Conservation (phyloP, 2,329 filamentous ascomycete genomes). For the Cladosporium sp. region DNA sequence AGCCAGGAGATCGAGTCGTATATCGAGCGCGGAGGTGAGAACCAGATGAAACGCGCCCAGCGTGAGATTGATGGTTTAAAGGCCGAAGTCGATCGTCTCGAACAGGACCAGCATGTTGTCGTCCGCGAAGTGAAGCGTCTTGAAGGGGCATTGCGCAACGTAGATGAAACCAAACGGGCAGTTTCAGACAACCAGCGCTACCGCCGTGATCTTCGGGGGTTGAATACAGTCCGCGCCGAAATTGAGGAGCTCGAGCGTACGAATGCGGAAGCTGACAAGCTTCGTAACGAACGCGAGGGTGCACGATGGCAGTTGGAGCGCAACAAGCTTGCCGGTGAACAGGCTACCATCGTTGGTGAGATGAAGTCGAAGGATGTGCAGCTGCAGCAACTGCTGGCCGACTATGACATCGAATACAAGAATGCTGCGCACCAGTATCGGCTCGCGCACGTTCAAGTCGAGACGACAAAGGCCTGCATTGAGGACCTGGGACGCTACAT, state of each 20-base stretch:
- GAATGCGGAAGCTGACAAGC: constrained; percentile 76
- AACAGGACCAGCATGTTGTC: constrained; percentile 61
- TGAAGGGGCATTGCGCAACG: constrained; percentile 69
- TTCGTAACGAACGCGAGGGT: constrained; percentile 65
- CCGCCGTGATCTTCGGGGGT: constrained; percentile 63
- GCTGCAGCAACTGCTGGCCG: constrained; percentile 61
- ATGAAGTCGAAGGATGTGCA: constrained; percentile 83
- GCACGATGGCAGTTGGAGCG: constrained; percentile 59
- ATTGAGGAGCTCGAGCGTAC: constrained; percentile 70
- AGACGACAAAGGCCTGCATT: constrained; percentile 85
- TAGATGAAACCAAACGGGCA: constrained; percentile 75
- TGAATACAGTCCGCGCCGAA: constrained; percentile 61
- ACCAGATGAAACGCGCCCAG: constrained; percentile 63
- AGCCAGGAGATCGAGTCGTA: constrained; percentile 77
- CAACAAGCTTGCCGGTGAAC: constrained; percentile 64
- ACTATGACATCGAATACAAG: constrained; percentile 84
- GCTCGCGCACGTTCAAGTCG: constrained; percentile 81
- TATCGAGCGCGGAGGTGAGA: constrained; percentile 65
- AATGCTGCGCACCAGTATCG: constrained; percentile 75
- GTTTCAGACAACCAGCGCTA: constrained; percentile 86
- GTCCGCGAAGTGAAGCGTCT: constrained; percentile 69
- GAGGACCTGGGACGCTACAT: constrained; percentile 81
- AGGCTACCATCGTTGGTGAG: constrained; percentile 66
- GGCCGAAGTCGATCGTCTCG: constrained; percentile 56
- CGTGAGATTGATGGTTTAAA: constrained; percentile 64